Evolutionary conservation across 768 basidiomycete species (phyloP).

Genomic region (Lyophyllum decastes): DNA sequence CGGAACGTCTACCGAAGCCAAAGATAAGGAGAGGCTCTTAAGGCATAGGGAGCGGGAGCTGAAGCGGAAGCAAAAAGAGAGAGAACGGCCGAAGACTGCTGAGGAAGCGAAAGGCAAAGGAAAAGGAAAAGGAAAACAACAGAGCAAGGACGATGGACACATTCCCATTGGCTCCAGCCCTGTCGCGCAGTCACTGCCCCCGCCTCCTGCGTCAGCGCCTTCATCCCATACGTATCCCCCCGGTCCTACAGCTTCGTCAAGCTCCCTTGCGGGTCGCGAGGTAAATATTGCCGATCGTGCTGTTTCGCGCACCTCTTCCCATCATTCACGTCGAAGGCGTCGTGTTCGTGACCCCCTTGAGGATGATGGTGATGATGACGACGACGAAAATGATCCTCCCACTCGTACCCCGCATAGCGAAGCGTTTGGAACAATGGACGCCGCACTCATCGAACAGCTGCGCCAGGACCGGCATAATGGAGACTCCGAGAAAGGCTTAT

Average conservation of each 20-base stretch:
- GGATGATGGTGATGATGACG: slow-evolving; percentile 32
- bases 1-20: slow-evolving; percentile 24
- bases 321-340: slow-evolving; percentile 23
- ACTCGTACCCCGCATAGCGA: slow-evolving; percentile 63
- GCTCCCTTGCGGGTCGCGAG: slow-evolving; percentile 1
- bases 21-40: slow-evolving; percentile 32
- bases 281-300: slow-evolving; percentile 5
- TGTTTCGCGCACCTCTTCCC: slow-evolving; percentile 19
- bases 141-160: slow-evolving; percentile 20
- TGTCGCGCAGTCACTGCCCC: slow-evolving; percentile 9
- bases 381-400: slow-evolving; percentile 32
- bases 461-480: slow-evolving; percentile 26
- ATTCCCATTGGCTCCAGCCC: slow-evolving; percentile 19
- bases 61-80: slow-evolving; percentile 24
- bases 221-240: slow-evolving; percentile 20
- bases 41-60: slow-evolving; percentile 23
- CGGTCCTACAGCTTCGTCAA: slow-evolving; percentile 8
- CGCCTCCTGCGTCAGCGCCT: slow-evolving; percentile 25
- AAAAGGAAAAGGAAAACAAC: slow-evolving; percentile 23
- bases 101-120: slow-evolving; percentile 27
- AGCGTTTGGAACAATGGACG: slow-evolving; percentile 60
- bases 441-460: slow-evolving; percentile 49
- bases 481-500: slow-evolving; percentile 24
- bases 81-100: slow-evolving; percentile 25
- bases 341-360: slow-evolving; percentile 30